Base-by-base conservation (phyloP, 164 flowering plant genomes). In the Vitis amurensis region DNA sequence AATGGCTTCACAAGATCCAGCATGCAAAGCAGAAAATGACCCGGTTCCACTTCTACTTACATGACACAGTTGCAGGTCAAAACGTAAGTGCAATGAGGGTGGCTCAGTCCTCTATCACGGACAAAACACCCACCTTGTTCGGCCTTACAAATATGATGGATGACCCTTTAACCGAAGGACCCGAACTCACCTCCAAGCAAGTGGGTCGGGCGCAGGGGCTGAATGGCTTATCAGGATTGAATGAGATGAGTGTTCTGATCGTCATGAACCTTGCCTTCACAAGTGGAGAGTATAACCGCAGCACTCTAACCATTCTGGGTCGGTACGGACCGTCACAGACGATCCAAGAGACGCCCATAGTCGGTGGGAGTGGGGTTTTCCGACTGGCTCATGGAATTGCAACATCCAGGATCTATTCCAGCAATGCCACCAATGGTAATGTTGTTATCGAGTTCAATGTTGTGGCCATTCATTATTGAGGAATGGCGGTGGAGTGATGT, bases 301-400 rank as follows among this genome's bases (percentile, higher is more conserved):
- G 85, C 68, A 44, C 77, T 0, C 9, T 82, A 6, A 71, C 70
- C 48, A 51, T 82, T 0, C 15, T 77, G 6, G 73, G 76, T 1
- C 61, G 72, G 63, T 75, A 82, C 56, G 66, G 74, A 2, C 8
- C 49, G 0, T 1, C 30, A 11, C 31, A 65, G 3, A 44, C 57
- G 5, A 37, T 52, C 2, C 69, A 82, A 2, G 87, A 80, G 68
- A 8, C 82, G 61, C 62, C 85, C 4, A 58, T 84, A 0, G 82
- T 80, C 14, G 85, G 83, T 9, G 87, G 87, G 15, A 66, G 80
- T 4, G 85, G 85, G 1, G 50, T 58, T 31, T 79, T 81, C 53
- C 59, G 83, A 59, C 17, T 81, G 74, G 87, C 87, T 1, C 76
- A 78, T 16, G 87, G 87, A 4, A 61, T 61, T 66, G 82, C 79